Evolutionary conservation across 768 basidiomycete species (phyloP), one percentile per base, ranked within the genome.

Genomic region (Tubosaeta sp.): DNA sequence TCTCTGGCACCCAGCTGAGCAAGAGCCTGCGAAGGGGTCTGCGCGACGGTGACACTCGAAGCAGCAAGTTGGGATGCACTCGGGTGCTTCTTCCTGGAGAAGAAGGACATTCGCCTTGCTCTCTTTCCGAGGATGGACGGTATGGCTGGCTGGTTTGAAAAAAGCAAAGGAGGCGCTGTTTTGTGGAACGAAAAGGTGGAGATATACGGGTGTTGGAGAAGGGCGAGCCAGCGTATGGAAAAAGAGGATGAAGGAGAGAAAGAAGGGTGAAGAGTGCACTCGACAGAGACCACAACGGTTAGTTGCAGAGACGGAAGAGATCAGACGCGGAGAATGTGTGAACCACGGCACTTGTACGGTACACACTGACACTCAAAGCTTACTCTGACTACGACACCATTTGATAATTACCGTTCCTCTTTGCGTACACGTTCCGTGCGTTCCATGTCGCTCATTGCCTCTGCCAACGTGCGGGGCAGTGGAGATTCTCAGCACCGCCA

Each of bases 61-160:
- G 72, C 59, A 44, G 66, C 63, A 48, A 71, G 69, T 58, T 77
- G 77, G 21, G 69, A 71, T 58, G 72, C 70, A 44, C 72, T 79
- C 47, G 80, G 76, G 57, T 83, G 79, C 80, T 88, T 90, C 84
- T 84, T 90, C 80, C 87, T 80, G 39, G 82, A 86, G 81, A 92
- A 92, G 87, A 90, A 92, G 79, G 88, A 90, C 90, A 92, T 92
- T 82, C 85, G 85, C 69, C 83, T 74, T 57, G 80, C 63, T 71
- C 80, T 78, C 67, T 67, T 65, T 58, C 75, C 73, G 67, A 84
- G 71, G 69, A 86, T 69, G 66, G 80, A 86, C 81, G 82, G 77
- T 78, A 85, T 86, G 81, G 79, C 71, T 77, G 79, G 63, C 59
- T 48, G 65, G 45, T 39, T 46, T 12, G 42, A 55, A 44, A 58